Evolutionary conservation across 345 rosid species (phyloP).

Genomic region (Heritiera littoralis): DNA sequence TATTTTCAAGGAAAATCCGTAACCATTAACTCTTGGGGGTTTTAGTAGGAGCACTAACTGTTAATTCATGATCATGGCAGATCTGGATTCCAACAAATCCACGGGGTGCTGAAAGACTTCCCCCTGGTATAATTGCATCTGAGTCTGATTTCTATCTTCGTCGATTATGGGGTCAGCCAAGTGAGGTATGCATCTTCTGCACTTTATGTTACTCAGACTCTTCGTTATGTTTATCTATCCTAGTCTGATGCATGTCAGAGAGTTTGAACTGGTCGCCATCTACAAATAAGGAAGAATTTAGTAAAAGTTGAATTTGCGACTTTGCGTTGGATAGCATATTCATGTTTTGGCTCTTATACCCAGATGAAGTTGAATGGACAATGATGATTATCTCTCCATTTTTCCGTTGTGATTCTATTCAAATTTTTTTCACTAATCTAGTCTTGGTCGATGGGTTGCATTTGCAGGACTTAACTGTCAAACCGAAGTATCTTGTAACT

Average conservation of each 20-base stretch:
- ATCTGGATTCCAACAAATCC: slow-evolving; percentile 95
- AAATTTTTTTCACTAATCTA: slow-evolving; percentile 19
- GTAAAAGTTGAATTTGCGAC: not conserved
- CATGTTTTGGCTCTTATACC: not conserved
- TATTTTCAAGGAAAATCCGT: not conserved
- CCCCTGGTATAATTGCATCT: slow-evolving; percentile 71
- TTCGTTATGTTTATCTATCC: not conserved
- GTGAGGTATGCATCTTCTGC: slow-evolving; percentile 53
- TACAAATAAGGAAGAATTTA: not conserved
- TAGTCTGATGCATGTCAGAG: not conserved
- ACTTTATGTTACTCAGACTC: not conserved
- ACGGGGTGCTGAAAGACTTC: slow-evolving; percentile 87
- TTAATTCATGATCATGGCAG: slow-evolving; percentile 40
- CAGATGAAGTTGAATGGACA: not conserved
- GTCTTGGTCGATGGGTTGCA: slow-evolving; percentile 29
- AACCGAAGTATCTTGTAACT: slow-evolving; percentile 77
- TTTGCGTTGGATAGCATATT: not conserved
- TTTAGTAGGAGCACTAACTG: slow-evolving; percentile 3
- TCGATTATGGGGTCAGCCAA: slow-evolving; percentile 81
- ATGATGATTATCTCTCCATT: not conserved
- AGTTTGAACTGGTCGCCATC: not conserved
- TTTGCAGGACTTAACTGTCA: slow-evolving; percentile 70
- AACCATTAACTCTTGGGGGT: not conserved
- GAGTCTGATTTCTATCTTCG: slow-evolving; percentile 81
- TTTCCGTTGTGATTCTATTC: slow-evolving; percentile 17